Evolutionary conservation across 192 early-diverging fungal genomes (phyloP), one percentile per base, ranked within the genome.

Genomic region (Linnemannia zychae): DNA sequence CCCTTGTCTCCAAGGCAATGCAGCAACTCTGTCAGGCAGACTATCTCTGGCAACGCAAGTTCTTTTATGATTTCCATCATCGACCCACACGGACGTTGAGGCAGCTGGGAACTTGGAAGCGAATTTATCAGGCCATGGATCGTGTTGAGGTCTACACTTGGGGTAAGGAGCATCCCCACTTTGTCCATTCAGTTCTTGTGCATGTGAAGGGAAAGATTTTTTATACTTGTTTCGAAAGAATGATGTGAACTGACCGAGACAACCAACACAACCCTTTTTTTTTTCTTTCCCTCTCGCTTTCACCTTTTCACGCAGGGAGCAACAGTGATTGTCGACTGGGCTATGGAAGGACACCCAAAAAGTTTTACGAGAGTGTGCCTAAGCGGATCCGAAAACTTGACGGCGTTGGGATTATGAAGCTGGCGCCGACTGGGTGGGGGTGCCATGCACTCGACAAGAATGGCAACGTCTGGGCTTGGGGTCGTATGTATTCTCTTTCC

Each of bases 391-490:
- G 77, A 9, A 66, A 72, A 34, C 48, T 84, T 7, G 82, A 84
- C 20, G 82, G 77, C n/a, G 17, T 75, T 11, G 82, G 82, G n/a
- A 79, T 84, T 34, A 57, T 84, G 7, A 53, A 76, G 31, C 16
- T 84, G 53, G 82, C 76, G 0, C 77, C 82, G 31, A 75, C 82
- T 0, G 82, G 82, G 4, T 84, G 82, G 82, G 82, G 82, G 6
- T 84, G 72, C 47, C 82, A 84, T 69, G 82, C 77, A 1, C 49
- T 84, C 20, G 82, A 84, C 44, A 74, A 74, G 47, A 72, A 79
- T 9, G 82, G 82, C 3, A 79, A 84, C 37, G 68, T 84, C 15
- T 84, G 82, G 82, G 76, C 82, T 6, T 84, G 82, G 82, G 82
- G 82, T 16, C 77, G 82, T 84, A 84, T 75, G 82, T n/a, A n/a